phyloP scores from a whole-genome alignment of 1,284 basidiomycete species.

The Ustilago xerochloae region DNA sequence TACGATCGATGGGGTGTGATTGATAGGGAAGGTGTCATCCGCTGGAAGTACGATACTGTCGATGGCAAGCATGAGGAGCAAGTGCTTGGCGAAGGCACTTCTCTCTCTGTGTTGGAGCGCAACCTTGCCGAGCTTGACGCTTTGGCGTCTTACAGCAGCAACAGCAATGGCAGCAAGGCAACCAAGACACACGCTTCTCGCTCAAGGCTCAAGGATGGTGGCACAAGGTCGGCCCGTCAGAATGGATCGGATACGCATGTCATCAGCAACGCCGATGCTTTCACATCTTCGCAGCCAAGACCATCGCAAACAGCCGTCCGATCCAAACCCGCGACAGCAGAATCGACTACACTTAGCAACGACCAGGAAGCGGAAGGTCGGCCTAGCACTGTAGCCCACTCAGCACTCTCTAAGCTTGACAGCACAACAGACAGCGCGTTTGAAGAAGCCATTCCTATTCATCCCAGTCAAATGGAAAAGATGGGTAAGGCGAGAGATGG shows the following conservation, averaged over 20 bases:
- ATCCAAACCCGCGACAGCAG: neutral
- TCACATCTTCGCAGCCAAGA: too few relatives aligned
- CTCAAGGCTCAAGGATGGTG: constrained; percentile 2
- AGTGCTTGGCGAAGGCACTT: constrained; percentile 54
- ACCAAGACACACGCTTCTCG: constrained; percentile 8
- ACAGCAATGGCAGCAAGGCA: neutral
- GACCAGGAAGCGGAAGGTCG: constrained; percentile 16
- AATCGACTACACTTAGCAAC: neutral
- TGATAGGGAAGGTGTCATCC: constrained; percentile 47
- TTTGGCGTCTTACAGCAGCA: neutral
- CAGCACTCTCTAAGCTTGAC: constrained; percentile 13
- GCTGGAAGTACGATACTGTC: constrained; percentile 52
- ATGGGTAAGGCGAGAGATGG: constrained; percentile 26
- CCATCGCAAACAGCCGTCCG: neutral
- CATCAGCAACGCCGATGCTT: neutral
- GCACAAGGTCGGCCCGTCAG: neutral
- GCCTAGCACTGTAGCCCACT: constrained; percentile 12
- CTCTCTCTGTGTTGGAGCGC: constrained; percentile 42
- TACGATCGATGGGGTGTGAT: constrained; percentile 51
- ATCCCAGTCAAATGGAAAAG: constrained; percentile 25
- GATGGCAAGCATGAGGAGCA: constrained; percentile 54
- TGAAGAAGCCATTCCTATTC: constrained; percentile 40
- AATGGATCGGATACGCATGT: constrained; percentile 1
- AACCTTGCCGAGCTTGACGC: constrained; percentile 54
- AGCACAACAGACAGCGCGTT: constrained; percentile 18